Conservation (phyloP, 257 asterid genomes). For the Avicennia marina region DNA sequence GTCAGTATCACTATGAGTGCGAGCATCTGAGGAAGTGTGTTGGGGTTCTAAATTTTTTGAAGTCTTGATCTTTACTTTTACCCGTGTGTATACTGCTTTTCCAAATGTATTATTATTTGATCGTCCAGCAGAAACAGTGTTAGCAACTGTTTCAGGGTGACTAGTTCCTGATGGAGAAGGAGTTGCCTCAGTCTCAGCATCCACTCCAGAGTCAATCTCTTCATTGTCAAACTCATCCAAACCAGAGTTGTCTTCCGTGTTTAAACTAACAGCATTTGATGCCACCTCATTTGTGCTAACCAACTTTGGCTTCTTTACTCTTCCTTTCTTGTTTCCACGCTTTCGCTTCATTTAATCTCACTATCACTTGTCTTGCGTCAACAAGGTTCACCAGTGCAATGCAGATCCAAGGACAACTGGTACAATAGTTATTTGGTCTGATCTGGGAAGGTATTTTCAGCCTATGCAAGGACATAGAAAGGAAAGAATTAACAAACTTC, state of each 20-base stretch:
- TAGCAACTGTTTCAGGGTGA: slow-evolving; percentile 38
- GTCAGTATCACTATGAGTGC: slow-evolving; percentile 65
- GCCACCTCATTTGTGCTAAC: slow-evolving; percentile 41
- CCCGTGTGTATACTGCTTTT: slow-evolving; percentile 67
- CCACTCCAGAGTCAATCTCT: slow-evolving; percentile 65
- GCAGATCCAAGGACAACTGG: slow-evolving; percentile 14
- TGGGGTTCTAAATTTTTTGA: slow-evolving; percentile 66
- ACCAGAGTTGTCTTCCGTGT: slow-evolving; percentile 49
- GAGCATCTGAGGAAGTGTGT: slow-evolving; percentile 50
- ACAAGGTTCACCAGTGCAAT: no score
- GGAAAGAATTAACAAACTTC: slow-evolving; percentile 1
- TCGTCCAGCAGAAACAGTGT: slow-evolving; percentile 28
- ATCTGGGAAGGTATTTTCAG: slow-evolving; percentile 13
- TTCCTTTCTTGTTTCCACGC: slow-evolving; percentile 74
- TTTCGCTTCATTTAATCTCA: slow-evolving; percentile 63
- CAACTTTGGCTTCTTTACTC: slow-evolving; percentile 51
- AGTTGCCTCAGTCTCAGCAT: slow-evolving; percentile 50
- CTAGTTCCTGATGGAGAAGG: slow-evolving; percentile 39
- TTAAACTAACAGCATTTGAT: slow-evolving; percentile 41
- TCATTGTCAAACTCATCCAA: slow-evolving; percentile 59
- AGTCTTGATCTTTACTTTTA: slow-evolving; percentile 81
- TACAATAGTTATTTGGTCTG: background rate
- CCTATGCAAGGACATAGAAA: slow-evolving; percentile 19
- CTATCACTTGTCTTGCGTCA: no score
- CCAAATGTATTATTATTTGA: slow-evolving; percentile 45